Evolutionary conservation across 2,329 filamentous ascomycete species (phyloP), one percentile per base, ranked within the genome.

Genomic region (Delphinella strobiligena): DNA sequence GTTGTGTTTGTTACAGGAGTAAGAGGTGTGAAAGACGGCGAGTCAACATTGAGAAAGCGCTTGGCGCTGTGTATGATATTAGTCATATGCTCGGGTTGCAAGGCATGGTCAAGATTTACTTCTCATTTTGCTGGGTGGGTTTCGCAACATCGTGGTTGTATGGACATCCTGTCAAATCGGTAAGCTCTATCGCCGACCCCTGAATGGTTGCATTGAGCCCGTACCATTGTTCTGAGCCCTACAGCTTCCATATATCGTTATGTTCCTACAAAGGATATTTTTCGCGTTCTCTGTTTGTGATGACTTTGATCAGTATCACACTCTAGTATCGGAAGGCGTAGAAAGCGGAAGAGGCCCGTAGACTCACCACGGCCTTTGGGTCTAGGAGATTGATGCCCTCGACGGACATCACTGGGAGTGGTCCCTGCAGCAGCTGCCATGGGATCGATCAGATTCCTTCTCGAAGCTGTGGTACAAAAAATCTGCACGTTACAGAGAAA

Each of bases 211-310:
- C 7, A n/a, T n/a, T n/a, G n/a, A 30, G n/a, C n/a, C n/a, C 42
- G 30, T 55, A 64, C 84, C 86, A 64, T 84, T 80, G 56, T 93
- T 85, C 66, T 93, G 84, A 62, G 87, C 93, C 48, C 86, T 81
- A 61, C 87, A 95, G 62, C 89, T 83, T 41, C 87, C 87, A 60
- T 93, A 94, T 53, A 95, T 93, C 46, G 87, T 74, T 45, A 95
- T 81, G 63, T 95, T 94, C 55, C 87, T 81, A 64, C 87, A 95
- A 42, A 89, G 73, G 5, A 85, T 93, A 58, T 93, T 87, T 64
- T 89, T 93, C 38, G 75, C 68, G 60, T 82, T 83, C 64, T 52
- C 46, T 44, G 29, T 27, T 27, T 12, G 22, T 27, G 22, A 27
- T 7, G 7, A 27, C 22, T 27, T 7, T 27, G 7, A 22, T 22